Conservation (phyloP, 306 rosid species). For the Cucumis melo region DNA sequence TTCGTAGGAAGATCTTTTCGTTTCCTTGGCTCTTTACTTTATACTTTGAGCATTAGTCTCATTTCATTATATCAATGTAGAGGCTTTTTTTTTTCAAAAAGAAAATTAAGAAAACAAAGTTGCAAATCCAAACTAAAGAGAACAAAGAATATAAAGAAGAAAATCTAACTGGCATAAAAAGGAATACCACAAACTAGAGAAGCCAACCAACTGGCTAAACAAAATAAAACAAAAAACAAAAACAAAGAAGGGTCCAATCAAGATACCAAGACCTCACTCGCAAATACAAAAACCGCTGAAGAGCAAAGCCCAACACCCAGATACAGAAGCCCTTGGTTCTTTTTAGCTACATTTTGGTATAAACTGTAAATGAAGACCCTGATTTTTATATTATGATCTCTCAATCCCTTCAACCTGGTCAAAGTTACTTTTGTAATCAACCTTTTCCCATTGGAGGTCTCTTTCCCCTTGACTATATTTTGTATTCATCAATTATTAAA, state of each 20-base stretch:
- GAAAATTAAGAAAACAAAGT: background rate
- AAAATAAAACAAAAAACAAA: too few species aligned
- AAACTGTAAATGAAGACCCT: background rate
- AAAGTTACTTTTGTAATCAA: background rate
- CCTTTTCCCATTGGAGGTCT: background rate
- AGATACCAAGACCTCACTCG: background rate
- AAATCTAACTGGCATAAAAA: background rate
- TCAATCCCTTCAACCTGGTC: background rate
- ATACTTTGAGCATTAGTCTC: too few species aligned
- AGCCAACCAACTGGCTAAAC: too few species aligned
- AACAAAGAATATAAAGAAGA: background rate
- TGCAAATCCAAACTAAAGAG: background rate
- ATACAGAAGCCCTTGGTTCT: background rate
- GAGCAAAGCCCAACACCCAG: too few species aligned
- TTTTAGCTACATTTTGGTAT: background rate
- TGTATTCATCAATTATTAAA: background rate
- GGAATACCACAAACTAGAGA: too few species aligned
- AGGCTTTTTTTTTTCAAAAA: too few species aligned
- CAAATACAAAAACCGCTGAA: too few species aligned
- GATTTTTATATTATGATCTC: background rate
- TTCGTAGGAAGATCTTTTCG: too few species aligned
- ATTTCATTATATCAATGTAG: too few species aligned
- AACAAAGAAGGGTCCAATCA: background rate
- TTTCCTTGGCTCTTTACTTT: too few species aligned
- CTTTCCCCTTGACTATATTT: background rate